Evolutionary conservation across 1,284 basidiomycete species (phyloP).

Genomic region (Neolentinus lepideus): DNA sequence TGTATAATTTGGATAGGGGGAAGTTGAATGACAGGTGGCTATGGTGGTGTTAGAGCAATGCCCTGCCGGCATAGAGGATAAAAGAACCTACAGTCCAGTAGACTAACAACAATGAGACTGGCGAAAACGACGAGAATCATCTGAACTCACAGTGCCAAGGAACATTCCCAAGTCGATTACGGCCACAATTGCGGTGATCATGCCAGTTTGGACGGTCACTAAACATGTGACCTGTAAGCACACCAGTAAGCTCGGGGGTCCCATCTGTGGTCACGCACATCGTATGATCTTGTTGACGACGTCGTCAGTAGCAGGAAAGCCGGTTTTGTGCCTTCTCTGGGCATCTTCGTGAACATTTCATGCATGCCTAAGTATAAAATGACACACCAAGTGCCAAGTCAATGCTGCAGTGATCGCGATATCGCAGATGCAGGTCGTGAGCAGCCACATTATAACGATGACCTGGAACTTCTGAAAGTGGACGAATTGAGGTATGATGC

Average conservation of each 20-base stretch:
- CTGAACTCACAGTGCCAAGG: background rate
- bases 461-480: constrained; percentile 24
- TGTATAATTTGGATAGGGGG: constrained; percentile 2
- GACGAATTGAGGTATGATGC: constrained; percentile 20
- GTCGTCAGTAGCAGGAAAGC: constrained; percentile 1
- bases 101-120: background rate
- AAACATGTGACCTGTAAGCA: background rate
- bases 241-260: background rate
- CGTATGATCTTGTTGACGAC: background rate
- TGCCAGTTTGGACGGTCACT: constrained; percentile 1
- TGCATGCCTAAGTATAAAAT: background rate
- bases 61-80: background rate
- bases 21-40: constrained; percentile 3
- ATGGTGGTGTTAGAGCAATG: background rate
- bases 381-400: constrained; percentile 27
- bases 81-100: background rate
- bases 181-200: constrained; percentile 2
- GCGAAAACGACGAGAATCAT: background rate
- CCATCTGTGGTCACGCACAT: background rate
- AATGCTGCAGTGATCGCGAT: constrained; percentile 27
- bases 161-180: background rate
- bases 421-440: constrained; percentile 22
- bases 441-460: constrained; percentile 13
- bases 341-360: background rate
- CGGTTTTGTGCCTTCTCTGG: background rate